Percentiles rank a stretch among this genome's conserved stretches.
Evolutionary conservation across 345 rosid genomes (phyloP).

Genomic region (Lepidium africanum): DNA sequence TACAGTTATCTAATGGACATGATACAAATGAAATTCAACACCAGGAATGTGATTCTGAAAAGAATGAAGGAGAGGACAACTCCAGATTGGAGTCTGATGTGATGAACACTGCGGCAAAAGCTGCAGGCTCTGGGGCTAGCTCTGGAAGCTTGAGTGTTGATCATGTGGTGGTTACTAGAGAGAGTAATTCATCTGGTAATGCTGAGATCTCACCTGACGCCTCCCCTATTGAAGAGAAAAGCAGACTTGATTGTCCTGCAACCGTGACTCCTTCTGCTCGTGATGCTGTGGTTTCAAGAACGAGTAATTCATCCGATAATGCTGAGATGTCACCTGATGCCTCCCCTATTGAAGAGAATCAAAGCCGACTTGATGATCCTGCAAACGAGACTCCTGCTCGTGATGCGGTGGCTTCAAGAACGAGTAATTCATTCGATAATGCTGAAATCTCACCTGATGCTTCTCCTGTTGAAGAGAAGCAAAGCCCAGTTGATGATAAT

Average conservation of each 20-base stretch:
- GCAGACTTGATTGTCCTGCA: background rate
- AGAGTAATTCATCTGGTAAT: conserved; percentile 1
- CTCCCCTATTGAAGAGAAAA: conserved; percentile 14
- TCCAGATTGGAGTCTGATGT: conserved; percentile 1
- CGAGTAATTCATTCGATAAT: conserved; percentile 5
- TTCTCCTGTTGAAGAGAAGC: conserved; percentile 17
- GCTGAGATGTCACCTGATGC: conserved; percentile 14
- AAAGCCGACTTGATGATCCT: background rate
- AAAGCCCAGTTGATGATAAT: background rate
- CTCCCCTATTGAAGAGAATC: conserved; percentile 17
- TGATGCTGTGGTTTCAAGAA: conserved; percentile 3
- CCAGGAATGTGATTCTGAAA: conserved; percentile 9
- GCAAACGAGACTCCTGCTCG: background rate
- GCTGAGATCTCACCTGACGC: conserved; percentile 13
- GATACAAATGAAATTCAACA: conserved; percentile 16
- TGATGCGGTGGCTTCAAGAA: conserved; percentile 4
- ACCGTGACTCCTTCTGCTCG: background rate
- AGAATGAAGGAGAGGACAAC: conserved; percentile 20
- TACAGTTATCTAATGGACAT: conserved; percentile 15
- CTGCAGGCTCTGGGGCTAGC: background rate
- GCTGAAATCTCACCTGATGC: conserved; percentile 25
- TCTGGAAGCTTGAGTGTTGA: conserved; percentile 10
- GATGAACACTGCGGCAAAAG: background rate
- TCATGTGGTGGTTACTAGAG: conserved; percentile 8
- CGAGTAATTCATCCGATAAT: conserved; percentile 1